Base-by-base conservation (phyloP, 495 filamentous ascomycete genomes). In the Lasiosphaeria hispida region DNA sequence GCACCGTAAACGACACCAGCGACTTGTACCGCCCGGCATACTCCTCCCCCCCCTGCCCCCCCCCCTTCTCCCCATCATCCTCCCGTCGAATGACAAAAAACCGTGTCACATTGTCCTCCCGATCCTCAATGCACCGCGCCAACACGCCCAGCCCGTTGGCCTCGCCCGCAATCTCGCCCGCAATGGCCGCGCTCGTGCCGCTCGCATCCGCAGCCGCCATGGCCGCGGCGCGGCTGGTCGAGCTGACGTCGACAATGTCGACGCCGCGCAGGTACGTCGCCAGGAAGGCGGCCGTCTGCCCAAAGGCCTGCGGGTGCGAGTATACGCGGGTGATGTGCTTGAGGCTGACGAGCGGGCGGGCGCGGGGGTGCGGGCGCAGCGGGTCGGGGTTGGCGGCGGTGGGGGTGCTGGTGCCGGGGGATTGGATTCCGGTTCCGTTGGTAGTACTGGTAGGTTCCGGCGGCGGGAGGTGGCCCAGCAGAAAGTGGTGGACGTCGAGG, bases 271-370 rank as follows among this genome's bases (percentile, higher is more conserved):
- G 81, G 62, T 85, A 73, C 44, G 74, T 64, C 7, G 77, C 75
- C 6, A 96, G 74, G 65, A 95, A 95, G n/a, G 44, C 58, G n/a
- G 84, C 83, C 66, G 91, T 96, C 75, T 98, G 94, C 4, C 91
- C 93, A 77, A 92, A 94, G 34, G 90, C 94, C 74, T 97, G 94
- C 13, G 91, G 90, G 70, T 98, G 94, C 19, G 89, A 92, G 73
- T 96, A 96, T 45, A 98, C 69, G 39, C 80, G 75, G 35, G 71
- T 69, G 60, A 89, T 63, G 58, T 85, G 77, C 10, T 55, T 48
- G 13, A 89, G 60, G 47, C 62, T 57, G 19, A 61, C 57, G 14
- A 76, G 54, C 34, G 79, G 78, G 49, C 61, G 62, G 2, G 48
- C 48, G 11, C 9, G 18, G 11, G 17, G 18, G 69, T 51, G 37